phyloP scores from a whole-genome alignment of 768 basidiomycete species.

The Suillus tomentosus region DNA sequence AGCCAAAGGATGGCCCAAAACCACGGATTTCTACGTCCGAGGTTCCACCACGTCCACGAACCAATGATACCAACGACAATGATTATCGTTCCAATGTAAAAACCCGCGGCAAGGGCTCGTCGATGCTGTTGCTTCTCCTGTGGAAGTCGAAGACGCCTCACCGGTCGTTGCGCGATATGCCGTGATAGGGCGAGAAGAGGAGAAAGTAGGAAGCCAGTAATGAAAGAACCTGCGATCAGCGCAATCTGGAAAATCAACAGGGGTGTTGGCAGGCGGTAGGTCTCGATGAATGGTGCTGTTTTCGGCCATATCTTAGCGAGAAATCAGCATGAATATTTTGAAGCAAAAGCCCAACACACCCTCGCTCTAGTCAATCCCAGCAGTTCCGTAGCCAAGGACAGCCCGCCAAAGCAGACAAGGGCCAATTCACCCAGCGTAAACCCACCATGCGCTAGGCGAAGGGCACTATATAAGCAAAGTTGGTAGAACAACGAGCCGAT shows the following conservation, averaged over 20 bases:
- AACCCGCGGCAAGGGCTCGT: conserved; percentile 80
- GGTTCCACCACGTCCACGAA: conserved; percentile 88
- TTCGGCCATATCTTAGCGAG: conserved; percentile 69
- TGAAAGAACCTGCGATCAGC: conserved; percentile 86
- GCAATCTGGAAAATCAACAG: conserved; percentile 91
- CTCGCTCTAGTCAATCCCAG: conserved; percentile 80
- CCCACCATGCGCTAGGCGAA: conserved; percentile 89
- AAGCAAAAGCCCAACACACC: conserved; percentile 39
- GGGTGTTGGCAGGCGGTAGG: conserved; percentile 91
- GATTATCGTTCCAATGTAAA: conserved; percentile 75
- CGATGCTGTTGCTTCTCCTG: conserved; percentile 82
- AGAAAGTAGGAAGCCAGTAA: conserved; percentile 93
- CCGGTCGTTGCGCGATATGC: conserved; percentile 85
- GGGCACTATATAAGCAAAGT: conserved; percentile 84
- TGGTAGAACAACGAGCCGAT: conserved; percentile 84
- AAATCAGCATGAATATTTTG: conserved; percentile 7
- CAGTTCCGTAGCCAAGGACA: conserved; percentile 83
- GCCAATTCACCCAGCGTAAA: conserved; percentile 95
- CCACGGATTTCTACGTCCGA: conserved; percentile 84
- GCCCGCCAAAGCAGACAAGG: conserved; percentile 86
- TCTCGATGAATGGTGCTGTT: conserved; percentile 83
- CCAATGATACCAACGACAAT: conserved; percentile 86
- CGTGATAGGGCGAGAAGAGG: conserved; percentile 91
- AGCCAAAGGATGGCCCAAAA: conserved; percentile 81
- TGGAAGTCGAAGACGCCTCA: conserved; percentile 77